Evolutionary conservation across 2,329 filamentous ascomycete species (phyloP).

Genomic region (Diaporthe humulicola): DNA sequence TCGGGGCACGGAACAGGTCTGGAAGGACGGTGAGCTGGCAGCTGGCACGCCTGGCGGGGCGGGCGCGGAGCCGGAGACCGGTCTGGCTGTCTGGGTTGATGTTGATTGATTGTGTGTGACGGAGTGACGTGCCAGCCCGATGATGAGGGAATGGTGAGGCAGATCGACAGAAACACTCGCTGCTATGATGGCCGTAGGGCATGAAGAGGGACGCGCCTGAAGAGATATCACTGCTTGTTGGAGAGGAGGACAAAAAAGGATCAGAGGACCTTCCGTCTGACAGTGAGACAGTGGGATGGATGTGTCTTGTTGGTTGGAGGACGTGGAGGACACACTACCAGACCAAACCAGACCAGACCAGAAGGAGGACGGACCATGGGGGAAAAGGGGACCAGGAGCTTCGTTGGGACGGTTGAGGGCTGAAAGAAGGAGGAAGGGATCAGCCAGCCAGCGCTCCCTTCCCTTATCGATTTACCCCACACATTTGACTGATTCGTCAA

Average conservation of each 20-base stretch:
- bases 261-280: constrained; percentile 1
- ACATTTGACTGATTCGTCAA: constrained; percentile 31
- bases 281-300: constrained; percentile 11
- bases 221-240: constrained; percentile 8
- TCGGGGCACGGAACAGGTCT: constrained; percentile 5
- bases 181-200: background rate
- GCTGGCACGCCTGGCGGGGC: background rate
- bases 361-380: background rate
- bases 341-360: background rate
- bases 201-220: background rate
- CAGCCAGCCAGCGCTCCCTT: constrained; percentile 3
- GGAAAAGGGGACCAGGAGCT: background rate
- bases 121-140: constrained; percentile 20
- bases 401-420: constrained; percentile 11
- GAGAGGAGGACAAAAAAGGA: background rate
- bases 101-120: constrained; percentile 6
- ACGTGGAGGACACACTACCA: background rate
- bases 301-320: background rate
- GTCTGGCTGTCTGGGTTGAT: constrained; percentile 13
- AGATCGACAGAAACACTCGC: background rate
- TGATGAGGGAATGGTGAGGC: background rate
- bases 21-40: constrained; percentile 25
- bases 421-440: constrained; percentile 17
- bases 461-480: constrained; percentile 38
- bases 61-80: constrained; percentile 22